phyloP scores from a whole-genome alignment of 108 stramenopile species.

The Fistulifera solaris region DNA sequence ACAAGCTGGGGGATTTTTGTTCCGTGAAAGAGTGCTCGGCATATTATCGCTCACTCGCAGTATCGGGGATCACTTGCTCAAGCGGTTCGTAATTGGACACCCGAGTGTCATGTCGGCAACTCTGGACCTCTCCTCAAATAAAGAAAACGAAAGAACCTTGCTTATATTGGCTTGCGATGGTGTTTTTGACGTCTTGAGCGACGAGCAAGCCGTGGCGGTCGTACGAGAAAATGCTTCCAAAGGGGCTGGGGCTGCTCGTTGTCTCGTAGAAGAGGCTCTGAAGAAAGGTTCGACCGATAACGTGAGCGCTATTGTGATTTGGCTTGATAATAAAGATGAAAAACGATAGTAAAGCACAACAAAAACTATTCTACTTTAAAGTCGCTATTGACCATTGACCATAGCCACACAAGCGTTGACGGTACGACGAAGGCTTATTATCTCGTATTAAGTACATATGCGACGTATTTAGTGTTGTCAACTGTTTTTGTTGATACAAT shows the following conservation, averaged over 20 bases:
- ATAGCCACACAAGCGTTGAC: no score
- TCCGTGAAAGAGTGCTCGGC: constrained; percentile 74
- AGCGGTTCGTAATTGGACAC: constrained; percentile 76
- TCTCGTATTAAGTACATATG: no score
- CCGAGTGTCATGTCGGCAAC: constrained; percentile 31
- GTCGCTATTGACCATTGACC: no score
- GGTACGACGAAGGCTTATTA: no score
- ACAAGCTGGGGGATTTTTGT: constrained; percentile 71
- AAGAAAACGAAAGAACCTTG: constrained; percentile 33
- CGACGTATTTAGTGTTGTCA: no score
- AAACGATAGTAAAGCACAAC: no score
- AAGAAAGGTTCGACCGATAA: constrained; percentile 70
- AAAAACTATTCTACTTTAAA: no score
- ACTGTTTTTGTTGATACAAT: no score
- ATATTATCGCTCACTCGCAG: constrained; percentile 79
- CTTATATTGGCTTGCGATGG: constrained; percentile 86
- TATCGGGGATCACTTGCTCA: constrained; percentile 87
- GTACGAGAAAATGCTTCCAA: constrained; percentile 15
- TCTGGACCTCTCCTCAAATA: background rate
- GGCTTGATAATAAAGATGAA: no score
- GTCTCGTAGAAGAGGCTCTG: constrained; percentile 60
- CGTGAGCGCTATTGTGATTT: constrained; percentile 61
- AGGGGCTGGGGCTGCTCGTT: constrained; percentile 24
- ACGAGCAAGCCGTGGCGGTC: constrained; percentile 74
- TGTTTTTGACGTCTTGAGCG: constrained; percentile 84